These are phyloP conservation scores for Schizothecium vesticola DNA, from an alignment of 495 filamentous ascomycete genomes.

Conservation along the genomic window DNA sequence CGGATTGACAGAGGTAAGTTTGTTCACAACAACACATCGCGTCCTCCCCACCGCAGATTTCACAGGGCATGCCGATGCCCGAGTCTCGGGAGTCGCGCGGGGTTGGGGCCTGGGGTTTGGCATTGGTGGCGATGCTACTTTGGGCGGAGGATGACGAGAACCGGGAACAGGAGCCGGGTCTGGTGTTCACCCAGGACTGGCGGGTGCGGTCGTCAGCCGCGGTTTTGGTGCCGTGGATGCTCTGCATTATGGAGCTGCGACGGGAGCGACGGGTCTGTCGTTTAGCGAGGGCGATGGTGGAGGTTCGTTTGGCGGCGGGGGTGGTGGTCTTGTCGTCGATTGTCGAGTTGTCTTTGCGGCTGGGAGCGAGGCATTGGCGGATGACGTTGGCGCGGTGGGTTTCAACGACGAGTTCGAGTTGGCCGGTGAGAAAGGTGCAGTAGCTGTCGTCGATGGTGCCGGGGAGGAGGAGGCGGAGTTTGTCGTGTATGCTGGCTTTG, in stretches of 20 bases:
- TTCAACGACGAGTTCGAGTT: constrained; percentile 28
- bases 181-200: neutral
- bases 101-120: neutral
- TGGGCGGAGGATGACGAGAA: neutral
- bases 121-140: neutral
- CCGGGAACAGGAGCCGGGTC: neutral
- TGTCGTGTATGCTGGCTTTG: constrained; percentile 22
- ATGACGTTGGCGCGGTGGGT: constrained; percentile 24
- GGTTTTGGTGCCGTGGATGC: neutral
- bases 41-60: constrained; percentile 1
- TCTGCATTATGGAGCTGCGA: constrained; percentile 3
- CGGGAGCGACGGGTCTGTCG: constrained; percentile 6
- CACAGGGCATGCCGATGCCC: constrained; percentile 20
- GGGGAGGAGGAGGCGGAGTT: constrained; percentile 25
- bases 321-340: neutral
- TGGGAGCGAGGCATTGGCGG: constrained; percentile 12
- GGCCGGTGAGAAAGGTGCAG: constrained; percentile 23
- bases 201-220: neutral
- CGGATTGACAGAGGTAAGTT: neutral
- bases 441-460: constrained; percentile 17
- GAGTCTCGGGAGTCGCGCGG: constrained; percentile 20
- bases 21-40: constrained; percentile 16
- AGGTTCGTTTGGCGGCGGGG: neutral
- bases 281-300: neutral
- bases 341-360: neutral